These are phyloP conservation scores for Pseudocercospora cruenta DNA, from an alignment of 2,329 filamentous ascomycete species.

Conservation along the genomic window DNA sequence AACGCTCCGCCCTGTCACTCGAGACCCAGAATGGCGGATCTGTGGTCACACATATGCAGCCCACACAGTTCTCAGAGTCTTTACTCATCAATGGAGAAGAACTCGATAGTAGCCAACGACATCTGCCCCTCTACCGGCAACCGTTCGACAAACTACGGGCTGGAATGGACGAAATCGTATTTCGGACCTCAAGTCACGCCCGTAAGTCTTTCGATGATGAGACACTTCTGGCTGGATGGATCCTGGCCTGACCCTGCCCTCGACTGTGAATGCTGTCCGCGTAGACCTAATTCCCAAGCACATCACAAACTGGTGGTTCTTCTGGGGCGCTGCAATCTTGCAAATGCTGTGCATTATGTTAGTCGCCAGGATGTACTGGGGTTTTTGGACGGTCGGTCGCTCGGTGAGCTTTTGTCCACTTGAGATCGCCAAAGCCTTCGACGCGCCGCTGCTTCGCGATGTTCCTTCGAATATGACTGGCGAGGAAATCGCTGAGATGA, in stretches of 20 bases:
- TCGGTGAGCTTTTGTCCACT: constrained; percentile 38
- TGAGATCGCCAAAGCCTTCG: constrained; percentile 41
- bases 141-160: not conserved
- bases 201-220: not conserved
- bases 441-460: constrained; percentile 33
- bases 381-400: constrained; percentile 39
- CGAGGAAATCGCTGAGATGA: not conserved
- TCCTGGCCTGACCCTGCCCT: not conserved
- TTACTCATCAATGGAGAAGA: not conserved
- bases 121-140: not conserved
- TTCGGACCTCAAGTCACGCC: not conserved
- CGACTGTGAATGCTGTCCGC: not conserved
- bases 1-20: not conserved
- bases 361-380: constrained; percentile 7
- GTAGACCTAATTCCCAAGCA: not conserved
- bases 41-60: not conserved
- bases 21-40: not conserved
- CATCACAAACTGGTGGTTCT: not conserved
- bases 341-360: not conserved
- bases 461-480: constrained; percentile 1
- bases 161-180: not conserved
- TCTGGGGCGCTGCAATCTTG: not conserved
- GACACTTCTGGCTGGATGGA: not conserved
- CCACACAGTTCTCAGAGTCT: not conserved
- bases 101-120: not conserved